These are phyloP conservation scores for Neurospora crassa DNA, from an alignment of 2,329 filamentous ascomycete genomes.

Conservation along the genomic window DNA sequence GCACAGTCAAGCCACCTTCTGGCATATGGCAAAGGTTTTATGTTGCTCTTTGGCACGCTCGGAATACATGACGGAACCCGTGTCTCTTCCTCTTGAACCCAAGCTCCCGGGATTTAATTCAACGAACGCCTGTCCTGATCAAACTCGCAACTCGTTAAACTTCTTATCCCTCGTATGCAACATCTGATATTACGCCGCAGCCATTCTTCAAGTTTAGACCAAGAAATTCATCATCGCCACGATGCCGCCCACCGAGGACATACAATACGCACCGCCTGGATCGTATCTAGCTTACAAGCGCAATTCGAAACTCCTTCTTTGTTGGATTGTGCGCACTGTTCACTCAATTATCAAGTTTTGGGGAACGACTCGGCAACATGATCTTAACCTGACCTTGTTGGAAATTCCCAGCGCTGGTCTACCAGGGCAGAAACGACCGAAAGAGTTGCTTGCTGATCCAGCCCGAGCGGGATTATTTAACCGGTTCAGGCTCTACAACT, in stretches of 20 bases:
- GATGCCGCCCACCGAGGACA: background rate
- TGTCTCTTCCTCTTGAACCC: background rate
- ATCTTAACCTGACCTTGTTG: background rate
- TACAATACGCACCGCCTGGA: background rate
- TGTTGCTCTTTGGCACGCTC: background rate
- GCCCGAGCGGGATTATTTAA: background rate
- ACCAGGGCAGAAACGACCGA: background rate
- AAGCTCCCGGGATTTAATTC: background rate
- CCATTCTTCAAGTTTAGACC: background rate
- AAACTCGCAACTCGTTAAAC: background rate
- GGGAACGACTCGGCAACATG: background rate
- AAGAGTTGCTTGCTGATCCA: background rate
- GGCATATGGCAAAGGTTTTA: background rate
- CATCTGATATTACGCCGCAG: background rate
- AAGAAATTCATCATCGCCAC: background rate
- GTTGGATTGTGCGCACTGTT: background rate
- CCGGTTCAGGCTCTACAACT: background rate
- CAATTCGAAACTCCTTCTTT: background rate
- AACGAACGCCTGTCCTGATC: background rate
- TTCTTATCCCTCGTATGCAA: background rate
- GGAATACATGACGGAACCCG: background rate
- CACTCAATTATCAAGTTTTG: background rate
- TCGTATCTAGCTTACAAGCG: background rate
- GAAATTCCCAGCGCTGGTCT: background rate
- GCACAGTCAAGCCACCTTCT: background rate